Evolutionary conservation across 176 grass and related monocot genomes (phyloP), one percentile per base, ranked within the genome.

Genomic region (Rhynchospora tenuis): DNA sequence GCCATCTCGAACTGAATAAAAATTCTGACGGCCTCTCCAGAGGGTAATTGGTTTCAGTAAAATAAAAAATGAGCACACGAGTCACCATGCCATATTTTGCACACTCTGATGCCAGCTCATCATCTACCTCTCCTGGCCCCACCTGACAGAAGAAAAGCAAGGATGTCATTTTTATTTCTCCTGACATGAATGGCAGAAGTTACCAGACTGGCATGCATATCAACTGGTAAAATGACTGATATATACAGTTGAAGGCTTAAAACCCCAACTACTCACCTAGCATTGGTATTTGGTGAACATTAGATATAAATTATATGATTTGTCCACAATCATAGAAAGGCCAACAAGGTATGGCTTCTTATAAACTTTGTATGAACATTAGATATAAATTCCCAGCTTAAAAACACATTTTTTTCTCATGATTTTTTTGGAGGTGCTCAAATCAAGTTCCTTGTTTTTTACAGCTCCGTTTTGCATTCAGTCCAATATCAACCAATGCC

Each of bases 31-130:
- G 96, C 96, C 79, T 95, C 96, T 0, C 95, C 93, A 0, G 63
- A 55, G 0, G 93, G 91, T 50, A 98, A 78, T 86, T 66, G 8
- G 89, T 23, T 33, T 95, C 89, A 14, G 96, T 98, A 72, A 98
- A 95, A 78, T 98, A 92, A n/a, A 98, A 98, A 91, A 98, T 99
- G 68, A 95, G 85, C 56, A 93, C 96, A 2, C 93, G 93, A 0
- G 44, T 85, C 45, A 99, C 92, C 0, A 86, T 91, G 27, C 93
- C 93, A 23, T 95, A 99, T 78, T 92, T 98, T 83, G 91, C 64
- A 62, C 93, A 98, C 56, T 99, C 96, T 0, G 85, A 89, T 54
- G 91, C 91, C 15, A 95, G 84, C 69, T 99, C 93, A 19, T 99
- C 96, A 15, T 95, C 96, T 65, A 99, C 96, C 83, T 99, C 93